Evolutionary conservation across 371 early-diverging fungal genomes (phyloP), one percentile per base, ranked within the genome.

Genomic region (Dentiscutata heterogama): DNA sequence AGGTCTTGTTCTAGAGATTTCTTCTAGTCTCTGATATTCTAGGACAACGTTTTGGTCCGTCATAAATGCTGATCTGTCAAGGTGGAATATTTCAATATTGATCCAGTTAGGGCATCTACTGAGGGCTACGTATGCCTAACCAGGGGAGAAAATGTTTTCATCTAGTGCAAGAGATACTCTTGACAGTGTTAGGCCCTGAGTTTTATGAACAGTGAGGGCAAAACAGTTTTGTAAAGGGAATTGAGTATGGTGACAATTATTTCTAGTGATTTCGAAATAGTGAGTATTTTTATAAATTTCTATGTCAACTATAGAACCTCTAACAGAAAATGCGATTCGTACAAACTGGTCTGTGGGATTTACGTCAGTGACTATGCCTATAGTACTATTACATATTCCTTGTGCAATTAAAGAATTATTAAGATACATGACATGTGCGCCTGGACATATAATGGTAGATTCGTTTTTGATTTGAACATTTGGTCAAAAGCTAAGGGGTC

Each of bases 311-410:
- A 72, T 53, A 50, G 29, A 22, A 25, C 51, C 25, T n/a, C 16
- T 1, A 27, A 22, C 22, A 29, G 54, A 54, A 51, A 72, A 72
- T 2, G n/a, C 50, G 51, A 72, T 29, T 4, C 54, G 2, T 10
- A 72, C 51, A 18, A 4, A 29, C 25, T 13, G 50, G 1, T 54
- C 5, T 51, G 22, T 7, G 3, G 22, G n/a, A 53, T 72, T 31
- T 27, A 72, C 27, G 6, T 72, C 54, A n/a, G 72, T 72, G 8
- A 72, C 13, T n/a, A 72, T 20, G 6, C 51, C 72, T 20, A 72
- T 72, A 20, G 53, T 72, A 53, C 72, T 51, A 54, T 72, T 72
- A 13, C 51, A 72, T 42, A 72, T 72, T 50, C n/a, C 22, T 0
- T 72, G 22, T 25, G 18, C 51, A 27, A 72, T 51, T 7, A 50